Evolutionary conservation across 768 basidiomycete species (phyloP).

Genomic region (Boletus patriciae): DNA sequence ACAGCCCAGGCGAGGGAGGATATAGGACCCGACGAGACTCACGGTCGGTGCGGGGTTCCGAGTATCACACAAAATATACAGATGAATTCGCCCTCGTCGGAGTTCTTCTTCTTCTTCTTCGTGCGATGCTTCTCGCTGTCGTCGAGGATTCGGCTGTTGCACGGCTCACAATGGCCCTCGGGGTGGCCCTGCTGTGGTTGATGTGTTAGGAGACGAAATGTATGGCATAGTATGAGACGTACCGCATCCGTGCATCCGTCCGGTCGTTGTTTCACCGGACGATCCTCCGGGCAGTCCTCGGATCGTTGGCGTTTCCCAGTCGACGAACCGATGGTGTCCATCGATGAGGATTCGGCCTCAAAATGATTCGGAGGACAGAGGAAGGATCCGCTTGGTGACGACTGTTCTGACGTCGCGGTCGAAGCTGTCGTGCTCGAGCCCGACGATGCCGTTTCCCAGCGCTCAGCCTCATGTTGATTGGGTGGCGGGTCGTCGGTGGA

Average conservation of each 20-base stretch:
- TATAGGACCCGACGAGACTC: not conserved
- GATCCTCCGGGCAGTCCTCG: too few species aligned
- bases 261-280: not conserved
- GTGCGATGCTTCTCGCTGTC: not conserved
- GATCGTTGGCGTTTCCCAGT: not conserved
- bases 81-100: not conserved
- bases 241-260: not conserved
- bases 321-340: too few species aligned
- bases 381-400: not conserved
- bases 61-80: not conserved
- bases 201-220: not conserved
- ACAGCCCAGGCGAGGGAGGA: not conserved
- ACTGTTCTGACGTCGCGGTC: not conserved
- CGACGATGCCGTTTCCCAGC: not conserved
- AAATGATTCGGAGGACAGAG: not conserved
- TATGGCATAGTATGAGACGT: not conserved
- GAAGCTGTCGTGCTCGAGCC: not conserved
- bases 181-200: not conserved
- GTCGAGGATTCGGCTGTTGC: not conserved
- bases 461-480: not conserved
- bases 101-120: not conserved
- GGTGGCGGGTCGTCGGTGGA: not conserved
- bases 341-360: not conserved
- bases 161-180: not conserved
- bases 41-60: rapidly evolving